phyloP scores from a whole-genome alignment of 1,284 basidiomycete species.

The Coniferiporia sulphurascens region DNA sequence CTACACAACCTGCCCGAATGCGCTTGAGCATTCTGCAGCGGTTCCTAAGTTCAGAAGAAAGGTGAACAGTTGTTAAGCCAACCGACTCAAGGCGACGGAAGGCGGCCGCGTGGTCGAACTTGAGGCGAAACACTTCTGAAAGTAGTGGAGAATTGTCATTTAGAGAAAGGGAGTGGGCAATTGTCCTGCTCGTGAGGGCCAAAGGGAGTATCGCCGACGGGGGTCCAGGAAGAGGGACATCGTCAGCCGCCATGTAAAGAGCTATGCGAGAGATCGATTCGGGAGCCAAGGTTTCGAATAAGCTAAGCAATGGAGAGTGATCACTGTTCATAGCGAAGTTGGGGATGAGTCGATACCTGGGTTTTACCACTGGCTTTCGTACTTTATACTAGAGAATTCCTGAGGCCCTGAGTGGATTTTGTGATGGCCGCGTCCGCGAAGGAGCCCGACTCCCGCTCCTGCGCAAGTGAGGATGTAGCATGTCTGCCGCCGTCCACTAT shows the following conservation, averaged over 20 bases:
- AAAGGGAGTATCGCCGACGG: slow-evolving; percentile 3
- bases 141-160: slow-evolving; percentile 1
- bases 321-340: not conserved
- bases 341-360: not conserved
- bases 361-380: not conserved
- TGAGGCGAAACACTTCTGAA: slow-evolving; percentile 1
- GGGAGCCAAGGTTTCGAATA: not conserved
- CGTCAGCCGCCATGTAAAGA: not conserved
- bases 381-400: not conserved
- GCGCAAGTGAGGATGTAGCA: no score
- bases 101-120: slow-evolving; percentile 4
- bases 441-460: not conserved
- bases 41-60: slow-evolving; percentile 2
- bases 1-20: not conserved
- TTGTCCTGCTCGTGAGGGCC: slow-evolving; percentile 1
- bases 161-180: not conserved
- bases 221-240: not conserved
- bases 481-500: no score
- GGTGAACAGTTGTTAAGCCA: not conserved
- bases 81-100: not conserved
- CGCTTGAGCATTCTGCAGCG: slow-evolving; percentile 1
- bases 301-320: not conserved
- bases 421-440: not conserved
- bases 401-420: not conserved
- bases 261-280: slow-evolving; percentile 10